Conservation (phyloP, 257 asterid genomes). For the Parsonsia alboflavescens region DNA sequence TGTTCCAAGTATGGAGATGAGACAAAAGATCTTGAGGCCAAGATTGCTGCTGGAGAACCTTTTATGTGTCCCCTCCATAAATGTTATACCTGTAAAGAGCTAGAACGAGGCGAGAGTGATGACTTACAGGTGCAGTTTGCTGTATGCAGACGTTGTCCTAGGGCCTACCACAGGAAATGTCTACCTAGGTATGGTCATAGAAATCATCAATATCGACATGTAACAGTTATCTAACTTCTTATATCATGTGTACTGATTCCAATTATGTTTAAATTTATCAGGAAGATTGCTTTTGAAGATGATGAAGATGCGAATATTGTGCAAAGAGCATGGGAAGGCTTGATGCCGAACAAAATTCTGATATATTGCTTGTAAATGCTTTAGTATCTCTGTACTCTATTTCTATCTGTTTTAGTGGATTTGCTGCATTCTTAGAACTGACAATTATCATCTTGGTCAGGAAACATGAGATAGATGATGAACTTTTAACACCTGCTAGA, state of each 20-base stretch:
- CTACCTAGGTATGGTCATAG: constrained; percentile 61
- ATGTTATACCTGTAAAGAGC: constrained; percentile 58
- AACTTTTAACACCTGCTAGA: constrained; percentile 52
- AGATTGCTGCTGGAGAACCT: constrained; percentile 66
- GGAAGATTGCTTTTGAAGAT: constrained; percentile 48
- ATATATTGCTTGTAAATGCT: constrained; percentile 81
- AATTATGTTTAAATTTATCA: constrained; percentile 27
- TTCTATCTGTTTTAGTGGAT: constrained; percentile 1
- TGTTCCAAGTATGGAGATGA: constrained; percentile 45
- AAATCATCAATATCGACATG: neutral
- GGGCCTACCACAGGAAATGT: constrained; percentile 83
- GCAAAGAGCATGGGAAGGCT: constrained; percentile 85
- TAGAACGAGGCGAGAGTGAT: constrained; percentile 49
- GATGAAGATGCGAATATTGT: constrained; percentile 27
- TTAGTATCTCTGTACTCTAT: neutral
- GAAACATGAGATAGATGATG: constrained; percentile 52
- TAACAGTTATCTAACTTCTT: neutral
- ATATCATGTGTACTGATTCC: neutral
- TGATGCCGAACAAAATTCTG: constrained; percentile 64
- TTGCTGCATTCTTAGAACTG: neutral
- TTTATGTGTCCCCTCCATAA: constrained; percentile 83
- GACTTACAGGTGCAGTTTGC: constrained; percentile 75
- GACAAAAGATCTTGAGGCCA: constrained; percentile 37
- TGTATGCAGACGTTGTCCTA: constrained; percentile 97
- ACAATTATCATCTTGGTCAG: constrained; percentile 30